Conservation (phyloP, 1,139 yeast species). For the Entelexis paramagnoliae region DNA sequence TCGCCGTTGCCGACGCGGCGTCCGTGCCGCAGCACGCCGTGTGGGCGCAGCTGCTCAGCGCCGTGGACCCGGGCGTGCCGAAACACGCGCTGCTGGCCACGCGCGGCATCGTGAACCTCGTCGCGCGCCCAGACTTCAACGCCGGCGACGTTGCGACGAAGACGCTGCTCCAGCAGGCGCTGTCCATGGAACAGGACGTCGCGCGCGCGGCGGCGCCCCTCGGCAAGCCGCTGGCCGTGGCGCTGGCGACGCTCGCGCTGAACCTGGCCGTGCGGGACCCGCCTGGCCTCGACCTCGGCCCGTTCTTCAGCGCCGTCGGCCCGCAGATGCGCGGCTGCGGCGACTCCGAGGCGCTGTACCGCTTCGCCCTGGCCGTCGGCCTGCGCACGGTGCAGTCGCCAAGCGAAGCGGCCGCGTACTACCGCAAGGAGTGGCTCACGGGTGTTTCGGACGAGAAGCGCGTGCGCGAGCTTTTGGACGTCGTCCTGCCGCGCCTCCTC, state of each 20-base stretch:
- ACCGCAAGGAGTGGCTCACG: constrained; percentile 10
- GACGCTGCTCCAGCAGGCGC: constrained; percentile 27
- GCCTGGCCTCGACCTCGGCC: constrained; percentile 24
- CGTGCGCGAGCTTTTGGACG: constrained; percentile 16
- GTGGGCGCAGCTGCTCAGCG: constrained; percentile 23
- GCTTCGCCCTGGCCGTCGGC: constrained; percentile 47
- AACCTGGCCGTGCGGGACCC: constrained; percentile 38
- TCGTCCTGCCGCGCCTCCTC: constrained; percentile 9
- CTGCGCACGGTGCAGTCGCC: constrained; percentile 28
- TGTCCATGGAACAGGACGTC: constrained; percentile 29
- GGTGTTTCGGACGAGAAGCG: constrained; percentile 14
- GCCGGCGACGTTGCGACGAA: constrained; percentile 33
- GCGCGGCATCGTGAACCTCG: constrained; percentile 44
- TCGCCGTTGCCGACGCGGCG: constrained; percentile 37
- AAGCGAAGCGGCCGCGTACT: constrained; percentile 9
- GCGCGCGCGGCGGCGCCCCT: constrained; percentile 6
- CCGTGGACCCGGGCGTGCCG: constrained; percentile 32
- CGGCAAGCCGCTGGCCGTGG: constrained; percentile 30
- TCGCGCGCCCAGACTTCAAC: constrained; percentile 33
- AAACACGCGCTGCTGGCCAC: constrained; percentile 44
- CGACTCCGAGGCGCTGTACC: constrained; percentile 48
- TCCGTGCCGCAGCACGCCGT: constrained; percentile 25
- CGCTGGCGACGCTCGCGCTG: constrained; percentile 45
- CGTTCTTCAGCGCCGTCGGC: constrained; percentile 18
- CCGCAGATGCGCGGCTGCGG: constrained; percentile 1